Conservation (phyloP, 495 filamentous ascomycete genomes). For the Talaromyces trachyspermus region DNA sequence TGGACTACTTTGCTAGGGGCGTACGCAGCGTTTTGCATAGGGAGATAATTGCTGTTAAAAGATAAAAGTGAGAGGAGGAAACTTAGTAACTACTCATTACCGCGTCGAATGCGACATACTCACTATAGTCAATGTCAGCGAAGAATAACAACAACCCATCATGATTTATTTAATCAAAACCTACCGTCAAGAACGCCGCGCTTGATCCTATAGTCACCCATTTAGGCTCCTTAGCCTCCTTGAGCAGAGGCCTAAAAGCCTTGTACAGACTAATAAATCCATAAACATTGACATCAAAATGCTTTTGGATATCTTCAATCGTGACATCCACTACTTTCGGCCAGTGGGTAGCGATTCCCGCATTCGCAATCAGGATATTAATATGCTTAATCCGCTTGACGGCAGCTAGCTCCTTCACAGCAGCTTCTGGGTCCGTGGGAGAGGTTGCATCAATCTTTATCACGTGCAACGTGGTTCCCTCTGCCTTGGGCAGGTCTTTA, state of each 20-base stretch:
- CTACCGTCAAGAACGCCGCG: constrained; percentile 18
- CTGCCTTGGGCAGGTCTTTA: constrained; percentile 22
- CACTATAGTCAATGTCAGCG: constrained; percentile 2
- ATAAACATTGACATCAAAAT: constrained; percentile 29
- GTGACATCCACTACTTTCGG: constrained; percentile 14
- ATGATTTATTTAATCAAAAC: not conserved
- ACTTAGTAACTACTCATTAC: not conserved
- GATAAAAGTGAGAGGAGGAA: not conserved
- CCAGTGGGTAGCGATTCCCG: constrained; percentile 24
- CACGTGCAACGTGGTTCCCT: constrained; percentile 28
- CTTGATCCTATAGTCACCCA: constrained; percentile 29
- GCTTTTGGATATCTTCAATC: constrained; percentile 19
- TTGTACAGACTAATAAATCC: constrained; percentile 27
- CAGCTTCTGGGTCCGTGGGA: constrained; percentile 16
- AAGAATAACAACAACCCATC: not conserved
- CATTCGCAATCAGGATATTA: constrained; percentile 48
- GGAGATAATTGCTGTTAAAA: constrained; percentile 7
- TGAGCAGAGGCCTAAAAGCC: constrained; percentile 29
- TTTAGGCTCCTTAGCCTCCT: constrained; percentile 23
- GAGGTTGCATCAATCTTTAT: constrained; percentile 35
- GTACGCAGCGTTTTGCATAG: constrained; percentile 29
- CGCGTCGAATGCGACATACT: not conserved
- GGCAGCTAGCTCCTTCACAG: constrained; percentile 18
- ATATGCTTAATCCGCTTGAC: constrained; percentile 27
- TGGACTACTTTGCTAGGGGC: constrained; percentile 29